These are phyloP conservation scores for Russula vinacea DNA, from an alignment of 768 basidiomycete species.

Conservation along the genomic window DNA sequence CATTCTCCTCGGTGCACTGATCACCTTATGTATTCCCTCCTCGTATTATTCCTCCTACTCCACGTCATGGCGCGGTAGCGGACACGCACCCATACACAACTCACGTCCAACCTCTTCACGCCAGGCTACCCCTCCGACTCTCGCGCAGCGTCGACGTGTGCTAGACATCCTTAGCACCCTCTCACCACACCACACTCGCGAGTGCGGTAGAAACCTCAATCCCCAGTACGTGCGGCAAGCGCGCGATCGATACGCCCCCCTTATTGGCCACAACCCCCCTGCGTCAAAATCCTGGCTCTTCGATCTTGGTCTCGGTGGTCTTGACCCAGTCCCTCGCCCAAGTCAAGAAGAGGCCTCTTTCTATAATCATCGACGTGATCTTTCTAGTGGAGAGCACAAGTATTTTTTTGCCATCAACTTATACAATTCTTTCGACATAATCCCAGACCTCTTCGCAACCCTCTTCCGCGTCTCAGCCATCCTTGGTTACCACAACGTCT, in stretches of 20 bases:
- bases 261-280: slow-evolving; percentile 73
- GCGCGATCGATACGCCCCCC: slow-evolving; percentile 74
- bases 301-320: slow-evolving; percentile 43
- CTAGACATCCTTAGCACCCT: slow-evolving; percentile 84
- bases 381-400: slow-evolving; percentile 72
- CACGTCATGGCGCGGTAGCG: slow-evolving; percentile 48
- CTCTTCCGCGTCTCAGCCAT: slow-evolving; percentile 91
- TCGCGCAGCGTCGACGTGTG: slow-evolving; percentile 81
- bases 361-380: slow-evolving; percentile 35
- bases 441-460: slow-evolving; percentile 94
- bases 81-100: slow-evolving; percentile 47
- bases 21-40: slow-evolving; percentile 35
- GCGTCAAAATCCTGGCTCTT: slow-evolving; percentile 60
- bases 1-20: slow-evolving; percentile 55
- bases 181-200: slow-evolving; percentile 87
- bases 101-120: slow-evolving; percentile 50
- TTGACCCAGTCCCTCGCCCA: slow-evolving; percentile 38
- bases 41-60: slow-evolving; percentile 35
- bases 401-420: slow-evolving; percentile 99
- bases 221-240: slow-evolving; percentile 83
- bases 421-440: slow-evolving; percentile 98
- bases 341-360: slow-evolving; percentile 41
- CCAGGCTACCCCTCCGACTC: slow-evolving; percentile 69
- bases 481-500: slow-evolving; percentile 96
- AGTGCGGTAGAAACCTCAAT: slow-evolving; percentile 85